Percentiles rank a stretch among this genome's conserved stretches.
Evolutionary conservation across 257 asterid genomes (phyloP).

Genomic region (Marsdenia floribunda): DNA sequence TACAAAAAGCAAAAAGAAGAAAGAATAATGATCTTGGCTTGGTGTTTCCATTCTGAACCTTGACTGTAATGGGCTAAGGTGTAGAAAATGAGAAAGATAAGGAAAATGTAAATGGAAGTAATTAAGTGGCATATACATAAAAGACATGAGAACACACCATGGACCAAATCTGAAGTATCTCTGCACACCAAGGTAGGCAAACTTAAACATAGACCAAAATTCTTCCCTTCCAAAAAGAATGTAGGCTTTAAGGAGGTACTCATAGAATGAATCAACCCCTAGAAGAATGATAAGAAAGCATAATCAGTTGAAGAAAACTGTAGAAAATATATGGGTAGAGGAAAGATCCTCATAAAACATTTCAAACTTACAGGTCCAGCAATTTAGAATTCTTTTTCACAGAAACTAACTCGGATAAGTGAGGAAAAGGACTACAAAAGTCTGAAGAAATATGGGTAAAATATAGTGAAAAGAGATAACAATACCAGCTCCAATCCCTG

Average conservation of each 20-base stretch:
- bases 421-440: slow-evolving; percentile 3
- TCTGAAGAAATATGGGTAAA: background rate
- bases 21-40: background rate
- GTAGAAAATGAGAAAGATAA: background rate
- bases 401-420: background rate
- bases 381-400: background rate
- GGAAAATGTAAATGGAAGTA: background rate
- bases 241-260: slow-evolving; percentile 86
- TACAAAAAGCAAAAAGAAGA: background rate
- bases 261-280: slow-evolving; percentile 98
- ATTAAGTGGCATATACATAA: background rate
- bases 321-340: background rate
- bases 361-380: background rate
- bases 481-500: slow-evolving; percentile 97
- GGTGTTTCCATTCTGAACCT: background rate
- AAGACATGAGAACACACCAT: slow-evolving; percentile 46
- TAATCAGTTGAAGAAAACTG: slow-evolving; percentile 8
- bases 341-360: background rate
- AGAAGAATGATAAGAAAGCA: slow-evolving; percentile 19
- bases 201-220: slow-evolving; percentile 91
- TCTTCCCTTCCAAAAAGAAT: slow-evolving; percentile 93
- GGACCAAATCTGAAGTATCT: slow-evolving; percentile 88
- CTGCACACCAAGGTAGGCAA: slow-evolving; percentile 85
- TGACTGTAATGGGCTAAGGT: no score
- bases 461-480: background rate